Evolutionary conservation across 2,329 filamentous ascomycete species (phyloP), one percentile per base, ranked within the genome.

Genomic region (Trichoderma brevicompactum): DNA sequence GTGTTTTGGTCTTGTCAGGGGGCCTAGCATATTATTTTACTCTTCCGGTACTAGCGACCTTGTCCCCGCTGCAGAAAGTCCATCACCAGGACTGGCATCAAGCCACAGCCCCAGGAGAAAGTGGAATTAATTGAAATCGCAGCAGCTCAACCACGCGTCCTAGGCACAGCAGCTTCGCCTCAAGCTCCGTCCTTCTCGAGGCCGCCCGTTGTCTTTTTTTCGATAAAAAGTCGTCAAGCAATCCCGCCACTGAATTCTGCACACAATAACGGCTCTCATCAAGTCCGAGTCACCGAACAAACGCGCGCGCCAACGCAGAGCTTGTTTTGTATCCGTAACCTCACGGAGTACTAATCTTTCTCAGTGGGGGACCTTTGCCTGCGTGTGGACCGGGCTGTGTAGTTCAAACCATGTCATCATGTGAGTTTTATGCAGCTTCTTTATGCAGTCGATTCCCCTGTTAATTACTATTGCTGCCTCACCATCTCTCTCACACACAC

Each of bases 391-490:
- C 49, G 59, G 59, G 59, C 56, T 50, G 56, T 60, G 59, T 38
- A 54, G 40, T 28, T 28, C 23, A 13, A 36, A 63, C 49, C 59
- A 63, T 63, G 59, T 52, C 49, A 38, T 44, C 49, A 36, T 63
- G 59, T 63, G 48, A 63, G 59, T 63, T 17, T 44, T 63, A 43
- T 53, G 59, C 59, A 60, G n/a, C 32, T 17, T 63, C 17, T 60
- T 43, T 60, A 55, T 55, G 56, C 56, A 12, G 10, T 15, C 12
- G 2, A 15, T 41, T 50, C 13, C 56, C 56, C 36, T 53, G 48
- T 53, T 53, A 43, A 36, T 62, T 62, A 41, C 34, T 53, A 38
- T 53, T 28, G 23, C 23, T 28, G 23, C 23, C 50, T 53, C 34
- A 38, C 50, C 17, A 32, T 53, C 41, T 17, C 41, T 43, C n/a